Base-by-base conservation (phyloP, 805 yeast species). In the Groenewaldozyma salmanticensis region DNA sequence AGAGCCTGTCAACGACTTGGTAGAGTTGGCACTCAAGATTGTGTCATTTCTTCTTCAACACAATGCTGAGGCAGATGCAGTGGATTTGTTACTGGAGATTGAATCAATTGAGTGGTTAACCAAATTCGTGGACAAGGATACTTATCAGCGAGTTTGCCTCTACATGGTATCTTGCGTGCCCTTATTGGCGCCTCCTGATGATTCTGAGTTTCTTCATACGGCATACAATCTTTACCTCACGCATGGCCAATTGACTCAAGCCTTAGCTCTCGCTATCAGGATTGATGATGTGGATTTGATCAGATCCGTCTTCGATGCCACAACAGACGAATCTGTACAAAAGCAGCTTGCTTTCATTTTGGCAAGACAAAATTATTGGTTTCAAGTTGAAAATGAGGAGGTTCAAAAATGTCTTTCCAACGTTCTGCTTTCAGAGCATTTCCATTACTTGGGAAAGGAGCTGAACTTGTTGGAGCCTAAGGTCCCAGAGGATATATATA, bases 21-120 rank as follows among this genome's bases (percentile, higher is more conserved):
- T 81, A 41, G 68, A 72, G 36, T 70, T 92, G 50, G 74, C 94
- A 4, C 64, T 83, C 52, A 74, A 79, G 51, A 79, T 92, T 52
- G 88, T 84, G 31, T 96, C 95, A 31, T 82, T 79, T 55, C 90
- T 92, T 66, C 71, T 92, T 51, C 78, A 84, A 57, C 96, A 90
- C 65, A 90, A 92, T 58, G 97, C 96, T 33, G 98, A 92, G 64
- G 95, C 96, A 17, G 99, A 92, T 58, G 98, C 98, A 1, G 95
- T 92, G 20, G 99, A 92, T 64, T 67, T 92, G 51, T 70, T 92
- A 48, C 69, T 87, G 44, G 98, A 92, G 63, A 76, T 92, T 42
- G 98, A 92, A 63, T 69, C 77, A 41, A 81, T 92, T 51, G 94
- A 84, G 53, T 76, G 79, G 57, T 68, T 92, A 49, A 80, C 92